Percentiles rank a stretch among this genome's conserved stretches.
Evolutionary conservation across 768 basidiomycete species (phyloP).

Genomic region (Lactifluus hygrophoroides): DNA sequence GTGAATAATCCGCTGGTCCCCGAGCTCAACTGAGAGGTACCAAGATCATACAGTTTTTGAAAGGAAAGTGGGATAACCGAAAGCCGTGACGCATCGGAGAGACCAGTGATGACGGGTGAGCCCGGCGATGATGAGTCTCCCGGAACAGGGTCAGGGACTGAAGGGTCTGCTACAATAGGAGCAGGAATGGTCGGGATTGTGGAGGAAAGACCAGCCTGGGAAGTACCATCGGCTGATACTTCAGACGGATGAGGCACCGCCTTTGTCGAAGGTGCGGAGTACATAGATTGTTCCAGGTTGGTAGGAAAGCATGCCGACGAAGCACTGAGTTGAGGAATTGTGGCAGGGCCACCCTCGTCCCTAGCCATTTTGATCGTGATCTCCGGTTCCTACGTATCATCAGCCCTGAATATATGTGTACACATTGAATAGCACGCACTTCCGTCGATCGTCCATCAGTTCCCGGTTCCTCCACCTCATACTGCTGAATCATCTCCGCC

Average conservation of each 20-base stretch:
- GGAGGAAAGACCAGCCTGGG: neutral
- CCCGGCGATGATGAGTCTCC: neutral
- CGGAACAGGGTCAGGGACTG: conserved; percentile 18
- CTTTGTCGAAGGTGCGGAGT: neutral
- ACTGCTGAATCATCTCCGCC: neutral
- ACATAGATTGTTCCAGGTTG: neutral
- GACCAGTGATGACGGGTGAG: neutral
- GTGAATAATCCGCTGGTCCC: conserved; percentile 18
- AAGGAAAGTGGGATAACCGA: conserved; percentile 3
- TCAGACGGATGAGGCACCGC: neutral
- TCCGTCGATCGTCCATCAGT: conserved; percentile 4
- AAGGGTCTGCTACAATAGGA: conserved; percentile 20
- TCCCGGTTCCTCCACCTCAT: conserved; percentile 13
- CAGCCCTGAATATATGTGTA: neutral
- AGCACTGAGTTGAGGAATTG: neutral
- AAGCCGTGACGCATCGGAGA: neutral
- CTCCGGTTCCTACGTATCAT: conserved; percentile 1
- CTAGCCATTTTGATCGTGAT: neutral
- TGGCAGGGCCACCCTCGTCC: neutral
- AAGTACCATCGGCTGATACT: neutral
- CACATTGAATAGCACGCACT: neutral
- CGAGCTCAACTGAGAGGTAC: neutral
- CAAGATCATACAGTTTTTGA: neutral
- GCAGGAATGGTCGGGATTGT: conserved; percentile 10
- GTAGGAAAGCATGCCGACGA: neutral